Evolutionary conservation across 805 yeast species (phyloP).

Genomic region (Alloascoidea africana): DNA sequence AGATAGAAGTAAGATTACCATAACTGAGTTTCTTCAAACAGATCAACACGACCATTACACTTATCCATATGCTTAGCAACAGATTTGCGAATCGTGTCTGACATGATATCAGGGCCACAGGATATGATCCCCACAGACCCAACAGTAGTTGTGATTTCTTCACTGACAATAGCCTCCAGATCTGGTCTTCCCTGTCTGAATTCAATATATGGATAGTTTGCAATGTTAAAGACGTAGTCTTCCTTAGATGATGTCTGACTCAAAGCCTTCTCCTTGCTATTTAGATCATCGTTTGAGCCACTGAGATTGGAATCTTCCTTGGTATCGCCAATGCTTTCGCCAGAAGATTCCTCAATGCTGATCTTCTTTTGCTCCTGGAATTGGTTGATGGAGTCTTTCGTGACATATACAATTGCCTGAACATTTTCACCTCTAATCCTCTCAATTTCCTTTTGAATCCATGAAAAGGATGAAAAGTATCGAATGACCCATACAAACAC

Average conservation of each 20-base stretch:
- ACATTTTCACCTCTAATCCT: constrained; percentile 12
- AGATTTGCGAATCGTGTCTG: constrained; percentile 35
- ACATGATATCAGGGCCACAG: constrained; percentile 51
- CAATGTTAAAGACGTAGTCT: background rate
- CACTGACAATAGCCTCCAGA: constrained; percentile 21
- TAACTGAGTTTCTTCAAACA: constrained; percentile 53
- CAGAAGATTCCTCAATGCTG: constrained; percentile 2
- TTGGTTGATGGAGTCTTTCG: too few species aligned
- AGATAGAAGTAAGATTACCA: constrained; percentile 38
- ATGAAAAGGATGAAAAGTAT: constrained; percentile 12
- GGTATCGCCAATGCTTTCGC: constrained; percentile 5
- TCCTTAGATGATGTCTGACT: background rate
- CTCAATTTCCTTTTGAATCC: constrained; percentile 16
- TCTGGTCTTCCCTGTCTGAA: constrained; percentile 30
- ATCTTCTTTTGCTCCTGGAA: too few species aligned
- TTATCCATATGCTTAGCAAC: constrained; percentile 26
- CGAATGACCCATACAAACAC: constrained; percentile 17
- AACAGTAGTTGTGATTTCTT: constrained; percentile 19
- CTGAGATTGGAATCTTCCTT: constrained; percentile 3
- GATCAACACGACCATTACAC: constrained; percentile 38
- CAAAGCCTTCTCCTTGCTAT: constrained; percentile 7
- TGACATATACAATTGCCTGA: too few species aligned
- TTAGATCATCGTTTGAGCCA: constrained; percentile 1
- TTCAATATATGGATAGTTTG: constrained; percentile 18
- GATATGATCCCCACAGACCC: constrained; percentile 37